Percentiles rank a stretch among this genome's conserved stretches.
Evolutionary conservation across 75 land plant species (phyloP).

Genomic region (Sequoia sempervirens): DNA sequence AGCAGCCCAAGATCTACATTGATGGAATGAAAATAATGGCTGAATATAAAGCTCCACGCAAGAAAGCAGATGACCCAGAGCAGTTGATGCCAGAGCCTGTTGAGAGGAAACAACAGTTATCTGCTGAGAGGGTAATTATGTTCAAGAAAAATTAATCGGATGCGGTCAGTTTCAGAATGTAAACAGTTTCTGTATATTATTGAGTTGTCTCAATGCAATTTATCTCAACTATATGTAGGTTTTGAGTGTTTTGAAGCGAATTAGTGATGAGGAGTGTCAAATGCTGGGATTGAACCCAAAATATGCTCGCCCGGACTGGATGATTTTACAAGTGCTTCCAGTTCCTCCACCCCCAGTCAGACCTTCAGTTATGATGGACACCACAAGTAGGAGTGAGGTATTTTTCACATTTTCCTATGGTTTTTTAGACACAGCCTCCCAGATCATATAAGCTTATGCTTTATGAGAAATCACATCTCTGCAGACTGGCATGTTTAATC

Average conservation of each 20-base stretch:
- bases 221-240: constrained; percentile 38
- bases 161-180: neutral
- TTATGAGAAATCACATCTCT: neutral
- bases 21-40: constrained; percentile 97
- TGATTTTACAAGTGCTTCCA: constrained; percentile 97
- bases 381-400: constrained; percentile 92
- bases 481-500: neutral
- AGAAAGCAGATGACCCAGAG: constrained; percentile 83
- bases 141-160: neutral
- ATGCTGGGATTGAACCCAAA: constrained; percentile 85
- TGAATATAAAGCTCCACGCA: constrained; percentile 72
- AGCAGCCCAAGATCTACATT: constrained; percentile 82
- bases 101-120: constrained; percentile 87
- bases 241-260: constrained; percentile 80
- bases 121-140: constrained; percentile 77
- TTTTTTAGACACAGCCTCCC: neutral
- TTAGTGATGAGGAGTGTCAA: constrained; percentile 83
- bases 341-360: constrained; percentile 98
- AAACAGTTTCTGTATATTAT: neutral
- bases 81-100: constrained; percentile 93
- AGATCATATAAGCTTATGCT: neutral
- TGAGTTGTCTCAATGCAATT: neutral
- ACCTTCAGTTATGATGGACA: constrained; percentile 99
- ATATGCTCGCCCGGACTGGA: constrained; percentile 99
- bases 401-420: constrained; percentile 9